Evolutionary conservation across 805 yeast species (phyloP).

Genomic region (Blastobotrys chiropterorum): DNA sequence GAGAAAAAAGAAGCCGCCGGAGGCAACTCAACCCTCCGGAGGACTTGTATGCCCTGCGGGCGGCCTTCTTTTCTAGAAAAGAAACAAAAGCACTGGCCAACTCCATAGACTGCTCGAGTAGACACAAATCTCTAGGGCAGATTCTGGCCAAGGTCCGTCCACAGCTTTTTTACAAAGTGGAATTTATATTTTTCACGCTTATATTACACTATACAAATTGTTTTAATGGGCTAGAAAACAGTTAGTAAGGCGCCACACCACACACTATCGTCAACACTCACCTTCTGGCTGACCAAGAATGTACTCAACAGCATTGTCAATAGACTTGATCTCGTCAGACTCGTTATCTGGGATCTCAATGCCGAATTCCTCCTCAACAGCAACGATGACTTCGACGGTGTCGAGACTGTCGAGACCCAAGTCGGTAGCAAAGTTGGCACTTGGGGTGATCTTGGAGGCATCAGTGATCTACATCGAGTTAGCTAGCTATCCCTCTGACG

Average conservation of each 20-base stretch:
- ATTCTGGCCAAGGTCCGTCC: too few relatives aligned
- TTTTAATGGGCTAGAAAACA: background rate
- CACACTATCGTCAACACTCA: background rate
- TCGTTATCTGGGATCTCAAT: slow-evolving; percentile 56
- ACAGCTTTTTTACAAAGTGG: too few relatives aligned
- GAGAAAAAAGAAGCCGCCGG: too few relatives aligned
- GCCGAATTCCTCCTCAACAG: slow-evolving; percentile 78
- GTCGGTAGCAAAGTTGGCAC: slow-evolving; percentile 41
- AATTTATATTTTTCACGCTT: background rate
- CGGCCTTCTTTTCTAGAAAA: too few relatives aligned
- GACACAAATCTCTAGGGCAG: too few relatives aligned
- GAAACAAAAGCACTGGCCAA: too few relatives aligned
- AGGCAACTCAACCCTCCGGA: too few relatives aligned
- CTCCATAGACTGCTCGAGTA: too few relatives aligned
- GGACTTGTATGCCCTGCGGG: too few relatives aligned
- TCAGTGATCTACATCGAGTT: slow-evolving; percentile 16
- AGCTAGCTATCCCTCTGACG: too few relatives aligned
- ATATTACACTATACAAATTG: background rate
- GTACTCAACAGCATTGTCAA: slow-evolving; percentile 87
- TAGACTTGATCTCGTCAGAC: slow-evolving; percentile 78
- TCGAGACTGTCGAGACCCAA: slow-evolving; percentile 84
- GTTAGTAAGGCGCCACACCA: background rate
- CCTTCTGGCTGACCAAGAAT: slow-evolving; percentile 49
- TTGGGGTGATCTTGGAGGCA: slow-evolving; percentile 31
- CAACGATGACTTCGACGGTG: slow-evolving; percentile 88